Percentiles rank a stretch among this genome's conserved stretches.
Evolutionary conservation across 2,329 filamentous ascomycete species (phyloP).

Genomic region (Sporothrix dimorphospora): DNA sequence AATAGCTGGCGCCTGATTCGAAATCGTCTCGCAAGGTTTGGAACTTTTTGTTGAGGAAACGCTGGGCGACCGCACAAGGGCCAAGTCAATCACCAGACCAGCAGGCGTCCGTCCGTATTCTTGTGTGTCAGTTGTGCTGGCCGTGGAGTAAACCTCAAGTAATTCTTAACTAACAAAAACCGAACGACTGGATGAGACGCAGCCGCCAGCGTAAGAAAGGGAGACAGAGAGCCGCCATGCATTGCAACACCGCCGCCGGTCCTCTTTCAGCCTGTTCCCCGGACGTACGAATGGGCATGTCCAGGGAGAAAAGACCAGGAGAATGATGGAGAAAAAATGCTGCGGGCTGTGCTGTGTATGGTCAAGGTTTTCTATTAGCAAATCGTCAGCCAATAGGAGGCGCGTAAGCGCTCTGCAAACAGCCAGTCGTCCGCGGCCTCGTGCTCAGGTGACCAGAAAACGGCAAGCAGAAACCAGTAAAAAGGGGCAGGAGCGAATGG

Average conservation of each 20-base stretch:
- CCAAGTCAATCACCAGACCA: slow-evolving; percentile 16
- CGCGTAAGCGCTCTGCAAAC: slow-evolving; percentile 9
- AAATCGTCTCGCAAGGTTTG: background rate
- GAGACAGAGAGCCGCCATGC: slow-evolving; percentile 21
- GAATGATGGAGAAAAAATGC: background rate
- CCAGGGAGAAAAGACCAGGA: background rate
- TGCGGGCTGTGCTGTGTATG: background rate
- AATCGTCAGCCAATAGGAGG: slow-evolving; percentile 31
- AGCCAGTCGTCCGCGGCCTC: slow-evolving; percentile 19
- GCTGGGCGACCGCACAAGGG: background rate
- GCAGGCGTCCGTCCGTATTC: background rate
- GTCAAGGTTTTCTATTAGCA: slow-evolving; percentile 32
- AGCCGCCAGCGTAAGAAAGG: slow-evolving; percentile 11
- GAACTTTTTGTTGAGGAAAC: slow-evolving; percentile 1
- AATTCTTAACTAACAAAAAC: slow-evolving; percentile 35
- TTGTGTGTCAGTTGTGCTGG: background rate
- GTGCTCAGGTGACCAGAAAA: slow-evolving; percentile 28
- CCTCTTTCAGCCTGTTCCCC: slow-evolving; percentile 15
- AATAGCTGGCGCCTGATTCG: slow-evolving; percentile 20
- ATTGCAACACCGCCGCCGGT: slow-evolving; percentile 9
- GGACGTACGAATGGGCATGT: background rate
- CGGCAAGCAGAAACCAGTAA: background rate
- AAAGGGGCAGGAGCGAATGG: slow-evolving; percentile 12
- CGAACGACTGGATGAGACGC: slow-evolving; percentile 31
- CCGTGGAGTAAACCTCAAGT: slow-evolving; percentile 32